Conservation (phyloP, 2,329 filamentous ascomycete genomes). For the Drechslerella dactyloides region DNA sequence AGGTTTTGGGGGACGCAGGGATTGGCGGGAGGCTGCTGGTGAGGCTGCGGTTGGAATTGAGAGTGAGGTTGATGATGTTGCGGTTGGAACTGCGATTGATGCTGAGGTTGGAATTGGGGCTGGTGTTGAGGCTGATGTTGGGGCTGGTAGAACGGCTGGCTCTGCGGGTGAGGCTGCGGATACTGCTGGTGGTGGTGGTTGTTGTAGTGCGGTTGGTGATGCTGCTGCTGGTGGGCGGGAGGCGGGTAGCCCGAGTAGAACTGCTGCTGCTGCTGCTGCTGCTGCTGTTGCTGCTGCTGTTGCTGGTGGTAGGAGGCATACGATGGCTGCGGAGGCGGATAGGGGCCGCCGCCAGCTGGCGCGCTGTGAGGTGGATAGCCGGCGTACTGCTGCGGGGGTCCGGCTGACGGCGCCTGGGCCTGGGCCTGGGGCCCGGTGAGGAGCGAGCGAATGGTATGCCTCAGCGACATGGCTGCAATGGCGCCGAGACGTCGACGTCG, state of each 20-base stretch:
- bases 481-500: neutral
- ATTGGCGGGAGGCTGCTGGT: neutral
- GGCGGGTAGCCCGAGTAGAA: neutral
- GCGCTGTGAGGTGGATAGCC: neutral
- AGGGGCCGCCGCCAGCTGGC: neutral
- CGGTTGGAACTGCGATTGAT: neutral
- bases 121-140: neutral
- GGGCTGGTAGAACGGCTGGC: neutral
- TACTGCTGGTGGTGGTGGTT: neutral
- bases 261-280: neutral
- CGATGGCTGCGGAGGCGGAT: neutral
- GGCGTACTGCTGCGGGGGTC: neutral
- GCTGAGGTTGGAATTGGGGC: neutral
- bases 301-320: slow-evolving; percentile 9
- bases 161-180: neutral
- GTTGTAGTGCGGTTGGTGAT: neutral
- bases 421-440: slow-evolving; percentile 38
- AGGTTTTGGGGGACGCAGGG: neutral
- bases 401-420: slow-evolving; percentile 1
- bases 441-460: slow-evolving; percentile 43
- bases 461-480: slow-evolving; percentile 23
- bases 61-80: neutral
- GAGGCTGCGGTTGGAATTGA: neutral
- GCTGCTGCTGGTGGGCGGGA: neutral
- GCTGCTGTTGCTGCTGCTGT: neutral